Percentiles rank a stretch among this genome's conserved stretches.
These are phyloP conservation scores for Jatropha podagrica DNA, from an alignment of 441 rosid genomes.

Conservation along the genomic window DNA sequence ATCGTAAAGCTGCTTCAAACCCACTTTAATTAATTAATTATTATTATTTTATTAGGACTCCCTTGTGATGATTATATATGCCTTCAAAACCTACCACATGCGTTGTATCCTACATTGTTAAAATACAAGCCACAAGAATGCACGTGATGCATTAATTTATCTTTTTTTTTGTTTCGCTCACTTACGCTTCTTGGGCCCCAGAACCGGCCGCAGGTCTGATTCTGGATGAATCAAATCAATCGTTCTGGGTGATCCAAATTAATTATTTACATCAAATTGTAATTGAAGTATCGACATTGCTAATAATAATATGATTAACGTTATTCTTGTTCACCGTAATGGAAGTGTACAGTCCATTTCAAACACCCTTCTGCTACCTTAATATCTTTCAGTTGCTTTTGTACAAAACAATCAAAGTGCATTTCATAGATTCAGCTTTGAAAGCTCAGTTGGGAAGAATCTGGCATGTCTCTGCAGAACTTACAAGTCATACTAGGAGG, in stretches of 20 bases:
- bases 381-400: too few relatives aligned
- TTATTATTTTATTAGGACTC: background rate
- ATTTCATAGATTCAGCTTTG: constrained; percentile 27
- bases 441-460: constrained; percentile 29
- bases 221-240: too few relatives aligned
- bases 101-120: background rate
- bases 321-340: too few relatives aligned
- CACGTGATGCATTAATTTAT: background rate
- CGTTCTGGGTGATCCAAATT: too few relatives aligned
- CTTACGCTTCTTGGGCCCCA: background rate
- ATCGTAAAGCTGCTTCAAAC: background rate
- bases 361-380: too few relatives aligned
- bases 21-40: constrained; percentile 2
- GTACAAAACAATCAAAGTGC: background rate
- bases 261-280: too few relatives aligned
- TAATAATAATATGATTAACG: too few relatives aligned
- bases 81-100: background rate
- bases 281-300: too few relatives aligned
- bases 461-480: constrained; percentile 36
- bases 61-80: background rate
- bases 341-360: too few relatives aligned
- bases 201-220: too few relatives aligned
- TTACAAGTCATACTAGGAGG: constrained; percentile 49
- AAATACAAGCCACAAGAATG: background rate
- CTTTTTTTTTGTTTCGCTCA: background rate